Conservation (phyloP, 192 early-diverging fungal genomes). For the Gaertneriomyces sp. region DNA sequence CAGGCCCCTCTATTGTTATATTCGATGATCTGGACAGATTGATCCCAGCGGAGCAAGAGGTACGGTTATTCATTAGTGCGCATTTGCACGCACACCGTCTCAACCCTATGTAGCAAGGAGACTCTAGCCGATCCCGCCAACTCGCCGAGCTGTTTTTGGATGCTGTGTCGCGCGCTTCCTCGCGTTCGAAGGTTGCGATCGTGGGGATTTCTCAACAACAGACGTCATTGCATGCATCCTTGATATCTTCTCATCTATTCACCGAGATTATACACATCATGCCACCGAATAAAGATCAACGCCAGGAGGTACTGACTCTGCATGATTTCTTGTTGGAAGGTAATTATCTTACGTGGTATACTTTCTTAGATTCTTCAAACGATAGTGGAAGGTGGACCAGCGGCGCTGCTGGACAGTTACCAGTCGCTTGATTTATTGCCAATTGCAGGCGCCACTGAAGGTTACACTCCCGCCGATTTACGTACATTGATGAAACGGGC, state of each 20-base stretch:
- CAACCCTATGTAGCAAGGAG: slow-evolving; percentile 47
- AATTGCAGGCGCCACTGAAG: slow-evolving; percentile 78
- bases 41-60: slow-evolving; percentile 70
- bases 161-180: slow-evolving; percentile 43
- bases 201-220: slow-evolving; percentile 67
- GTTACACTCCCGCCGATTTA: slow-evolving; percentile 80
- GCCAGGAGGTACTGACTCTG: slow-evolving; percentile 49
- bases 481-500: slow-evolving; percentile 73
- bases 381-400: slow-evolving; percentile 56
- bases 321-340: neutral
- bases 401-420: slow-evolving; percentile 44
- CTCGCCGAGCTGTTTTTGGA: slow-evolving; percentile 62
- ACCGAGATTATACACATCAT: slow-evolving; percentile 59
- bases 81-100: neutral
- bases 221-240: slow-evolving; percentile 53
- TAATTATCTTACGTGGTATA: neutral
- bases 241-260: slow-evolving; percentile 61
- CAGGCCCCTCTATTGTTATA: slow-evolving; percentile 66
- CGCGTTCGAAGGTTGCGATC: slow-evolving; percentile 38
- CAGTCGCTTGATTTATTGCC: slow-evolving; percentile 65
- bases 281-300: slow-evolving; percentile 60
- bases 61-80: slow-evolving; percentile 21
- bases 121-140: slow-evolving; percentile 61
- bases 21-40: slow-evolving; percentile 75
- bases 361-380: slow-evolving; percentile 64